Conservation (phyloP, 2,329 filamentous ascomycete genomes). For the Thermothelomyces thermophilus region DNA sequence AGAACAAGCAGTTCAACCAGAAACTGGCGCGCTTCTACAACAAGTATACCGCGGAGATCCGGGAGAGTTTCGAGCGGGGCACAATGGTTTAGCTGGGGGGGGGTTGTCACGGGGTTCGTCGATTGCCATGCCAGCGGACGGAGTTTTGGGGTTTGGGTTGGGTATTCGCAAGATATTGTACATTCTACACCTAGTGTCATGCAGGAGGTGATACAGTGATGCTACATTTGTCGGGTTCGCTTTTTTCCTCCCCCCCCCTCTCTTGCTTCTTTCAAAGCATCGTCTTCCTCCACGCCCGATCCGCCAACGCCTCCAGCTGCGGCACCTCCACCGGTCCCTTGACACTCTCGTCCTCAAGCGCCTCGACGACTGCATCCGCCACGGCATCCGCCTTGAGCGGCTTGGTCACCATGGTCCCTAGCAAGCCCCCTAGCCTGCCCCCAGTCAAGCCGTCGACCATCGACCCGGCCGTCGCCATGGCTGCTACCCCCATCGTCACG, state of each 20-base stretch:
- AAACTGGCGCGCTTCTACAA: constrained; percentile 95
- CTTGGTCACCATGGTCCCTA: constrained; percentile 72
- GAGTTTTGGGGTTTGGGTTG: constrained; percentile 17
- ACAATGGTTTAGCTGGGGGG: constrained; percentile 87
- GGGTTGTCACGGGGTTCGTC: not conserved
- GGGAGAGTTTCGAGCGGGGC: constrained; percentile 94
- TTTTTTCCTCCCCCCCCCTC: too few species aligned
- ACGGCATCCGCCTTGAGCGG: constrained; percentile 83
- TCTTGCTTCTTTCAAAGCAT: constrained; percentile 60
- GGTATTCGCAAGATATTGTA: constrained; percentile 24
- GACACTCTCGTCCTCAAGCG: constrained; percentile 64
- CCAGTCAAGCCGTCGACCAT: constrained; percentile 72
- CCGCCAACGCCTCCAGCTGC: constrained; percentile 75
- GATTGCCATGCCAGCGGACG: constrained; percentile 10
- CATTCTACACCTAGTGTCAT: constrained; percentile 27
- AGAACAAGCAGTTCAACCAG: constrained; percentile 99
- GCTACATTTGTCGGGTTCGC: too few species aligned
- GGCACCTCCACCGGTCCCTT: constrained; percentile 71
- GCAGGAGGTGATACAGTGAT: constrained; percentile 6
- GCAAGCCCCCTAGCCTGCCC: constrained; percentile 65
- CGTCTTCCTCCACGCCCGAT: constrained; percentile 76
- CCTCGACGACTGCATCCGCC: constrained; percentile 84
- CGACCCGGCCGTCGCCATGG: constrained; percentile 65
- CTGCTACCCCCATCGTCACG: constrained; percentile 79
- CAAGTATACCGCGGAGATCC: constrained; percentile 94